Conservation (phyloP, 306 rosid species). For the Castanea crenata region DNA sequence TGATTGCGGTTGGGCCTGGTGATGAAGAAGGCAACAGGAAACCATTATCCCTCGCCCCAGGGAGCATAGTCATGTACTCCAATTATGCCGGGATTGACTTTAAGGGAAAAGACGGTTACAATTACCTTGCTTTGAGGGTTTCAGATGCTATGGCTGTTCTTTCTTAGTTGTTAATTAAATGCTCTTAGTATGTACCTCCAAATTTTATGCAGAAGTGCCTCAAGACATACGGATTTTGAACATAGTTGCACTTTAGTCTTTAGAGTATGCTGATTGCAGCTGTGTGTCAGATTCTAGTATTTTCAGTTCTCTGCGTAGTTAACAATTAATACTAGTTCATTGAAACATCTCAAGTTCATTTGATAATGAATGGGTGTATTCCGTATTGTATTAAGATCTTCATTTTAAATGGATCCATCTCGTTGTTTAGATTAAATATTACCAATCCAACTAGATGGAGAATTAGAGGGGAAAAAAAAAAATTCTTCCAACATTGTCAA, state of each 20-base stretch:
- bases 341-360: too few species aligned
- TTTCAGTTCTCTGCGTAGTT: too few species aligned
- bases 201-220: slow-evolving; percentile 6
- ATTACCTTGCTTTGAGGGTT: slow-evolving; percentile 64
- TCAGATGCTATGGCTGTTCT: slow-evolving; percentile 78
- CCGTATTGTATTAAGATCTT: too few species aligned
- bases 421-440: too few species aligned
- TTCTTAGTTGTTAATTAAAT: slow-evolving; percentile 36
- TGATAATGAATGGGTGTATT: too few species aligned
- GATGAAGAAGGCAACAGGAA: slow-evolving; percentile 82
- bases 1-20: slow-evolving; percentile 85
- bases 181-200: slow-evolving; percentile 5
- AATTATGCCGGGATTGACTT: slow-evolving; percentile 88
- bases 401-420: too few species aligned
- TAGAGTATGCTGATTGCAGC: slow-evolving; percentile 31
- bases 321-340: too few species aligned
- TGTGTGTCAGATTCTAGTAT: background rate
- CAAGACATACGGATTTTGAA: slow-evolving; percentile 22
- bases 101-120: slow-evolving; percentile 84
- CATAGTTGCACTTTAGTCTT: slow-evolving; percentile 5
- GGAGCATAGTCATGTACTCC: slow-evolving; percentile 74
- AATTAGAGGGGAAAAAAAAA: too few species aligned
- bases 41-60: slow-evolving; percentile 45
- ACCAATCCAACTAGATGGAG: too few species aligned
- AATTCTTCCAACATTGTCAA: too few species aligned